Base-by-base conservation (phyloP, 1,284 basidiomycete species). In the Malassezia sympodialis region DNA sequence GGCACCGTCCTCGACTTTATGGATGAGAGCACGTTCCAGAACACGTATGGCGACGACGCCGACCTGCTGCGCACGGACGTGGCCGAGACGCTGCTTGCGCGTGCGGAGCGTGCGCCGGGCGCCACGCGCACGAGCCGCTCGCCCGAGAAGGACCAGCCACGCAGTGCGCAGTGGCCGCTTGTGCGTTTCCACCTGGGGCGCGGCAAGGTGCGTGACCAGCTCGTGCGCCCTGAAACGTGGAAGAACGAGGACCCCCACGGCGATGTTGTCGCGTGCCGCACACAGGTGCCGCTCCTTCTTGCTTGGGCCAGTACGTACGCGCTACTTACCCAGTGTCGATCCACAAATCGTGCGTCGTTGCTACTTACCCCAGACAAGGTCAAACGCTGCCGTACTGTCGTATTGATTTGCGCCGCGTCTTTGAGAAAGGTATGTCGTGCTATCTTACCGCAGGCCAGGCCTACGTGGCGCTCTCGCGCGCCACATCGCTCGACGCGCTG, bases 401-500 rank as follows among this genome's bases (percentile, higher is more conserved):
- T 43, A 68, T 74, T 51, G 68, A 74, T 44, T 59, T 74, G 19
- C 59, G 61, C 35, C 60, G 60, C 21, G 65, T 70, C 1, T 74
- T 74, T 44, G 72, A 74, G 49, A 71, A 68, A 46, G 68, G 56
- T 54, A 35, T 30, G 45, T 30, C 32, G 31, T 26, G 31, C 51
- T 21, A 24, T 15, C 32, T 30, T 10, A 39, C 27, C 2, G 6
- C 44, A 44, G 58, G 68, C 30, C 89, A 90, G 79, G 90, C 90
- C 31, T 96, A 98, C 68, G 91, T 96, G 27, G 93, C 94, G 0
- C 79, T 98, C 15, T 94, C 90, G 21, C 88, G 94, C 30, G 94
- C 94, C 2, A 94, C 90, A 0, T 85, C 84, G 8, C 78, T 98
- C 42, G 85, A 91, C 8, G 88, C 90, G 0, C 79, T 98, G 21